These are phyloP conservation scores for Sclerotinia trifoliorum DNA, from an alignment of 2,329 filamentous ascomycete genomes.

Conservation along the genomic window DNA sequence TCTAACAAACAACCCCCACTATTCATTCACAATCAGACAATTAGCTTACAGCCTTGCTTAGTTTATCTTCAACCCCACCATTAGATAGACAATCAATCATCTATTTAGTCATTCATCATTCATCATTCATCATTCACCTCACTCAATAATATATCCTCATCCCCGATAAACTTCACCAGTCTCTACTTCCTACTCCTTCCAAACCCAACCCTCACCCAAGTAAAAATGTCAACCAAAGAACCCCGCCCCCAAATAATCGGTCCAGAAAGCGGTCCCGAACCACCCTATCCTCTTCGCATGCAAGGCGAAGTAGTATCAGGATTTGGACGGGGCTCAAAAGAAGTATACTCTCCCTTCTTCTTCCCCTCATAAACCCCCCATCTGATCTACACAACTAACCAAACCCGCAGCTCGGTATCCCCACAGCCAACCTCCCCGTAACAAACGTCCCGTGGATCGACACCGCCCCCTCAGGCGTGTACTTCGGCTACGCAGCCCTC, in stretches of 20 bases:
- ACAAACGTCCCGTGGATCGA: constrained; percentile 63
- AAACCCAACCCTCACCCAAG: neutral
- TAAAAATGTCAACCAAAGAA: constrained; percentile 26
- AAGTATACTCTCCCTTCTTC: constrained; percentile 51
- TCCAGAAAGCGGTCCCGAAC: constrained; percentile 66
- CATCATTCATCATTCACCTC: too few species aligned
- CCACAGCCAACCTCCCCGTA: constrained; percentile 88
- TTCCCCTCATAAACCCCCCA: neutral
- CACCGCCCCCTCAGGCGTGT: constrained; percentile 73
- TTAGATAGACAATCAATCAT: neutral
- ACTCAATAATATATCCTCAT: neutral
- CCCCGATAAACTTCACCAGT: too few species aligned
- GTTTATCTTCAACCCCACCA: constrained; percentile 1
- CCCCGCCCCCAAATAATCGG: constrained; percentile 69
- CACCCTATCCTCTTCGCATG: constrained; percentile 80
- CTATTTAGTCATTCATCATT: neutral
- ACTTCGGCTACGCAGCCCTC: constrained; percentile 88
- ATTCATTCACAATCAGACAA: too few species aligned
- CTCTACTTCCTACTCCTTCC: too few species aligned
- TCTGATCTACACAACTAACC: neutral
- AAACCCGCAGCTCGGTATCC: constrained; percentile 70
- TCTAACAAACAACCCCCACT: neutral
- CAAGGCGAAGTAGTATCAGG: constrained; percentile 87
- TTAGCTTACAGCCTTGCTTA: neutral
- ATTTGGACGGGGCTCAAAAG: constrained; percentile 90